Base-by-base conservation (phyloP, 2,329 filamentous ascomycete genomes). In the Aureobasidium leucospermi region DNA sequence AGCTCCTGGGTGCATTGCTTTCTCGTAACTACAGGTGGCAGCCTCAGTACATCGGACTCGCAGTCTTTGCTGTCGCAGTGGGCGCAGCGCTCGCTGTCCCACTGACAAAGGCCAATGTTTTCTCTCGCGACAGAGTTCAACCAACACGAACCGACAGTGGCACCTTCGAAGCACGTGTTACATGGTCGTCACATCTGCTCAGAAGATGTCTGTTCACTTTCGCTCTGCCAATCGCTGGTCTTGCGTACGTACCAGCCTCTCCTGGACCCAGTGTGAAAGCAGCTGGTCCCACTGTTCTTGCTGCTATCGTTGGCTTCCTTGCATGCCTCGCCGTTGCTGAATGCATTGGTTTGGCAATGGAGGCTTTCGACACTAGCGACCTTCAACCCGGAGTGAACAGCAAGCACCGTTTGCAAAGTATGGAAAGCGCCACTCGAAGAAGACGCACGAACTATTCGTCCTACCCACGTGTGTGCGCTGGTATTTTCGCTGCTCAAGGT, bases 361-460 rank as follows among this genome's bases (percentile, higher is more conserved):
- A 91, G 68, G 86, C 85, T 0, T 92, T 87, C 70, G 89, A 92
- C 69, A 88, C 85, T n/a, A 89, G 86, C 42, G 89, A 92, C 70
- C 77, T 92, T 4, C 87, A 88, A 65, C 84, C 86, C 2, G 85
- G 86, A 10, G 86, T 87, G 77, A 87, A 81, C 59, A 78, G 74
- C 31, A 69, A 66, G 29, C 78, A 80, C 65, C 73, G 77, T 0
- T 67, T 78, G 19, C 66, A 77, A 67, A 78, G 65, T 58, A 73
- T 80, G 68, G 73, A 75, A 4, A 71, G 74, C 13, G 71, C 73
- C 23, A 73, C 74, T 32, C 69, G 73, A 16, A 69, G 75, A 36
- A 77, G 81, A 48, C 73, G 81, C 38, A 90, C 84, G 10, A 89
- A 89, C 68, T 91, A 89, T 74, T 89, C 87, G 0, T 86, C 84